Base-by-base conservation (phyloP, 179 eudicot genomes). In the Nepenthes alata region DNA sequence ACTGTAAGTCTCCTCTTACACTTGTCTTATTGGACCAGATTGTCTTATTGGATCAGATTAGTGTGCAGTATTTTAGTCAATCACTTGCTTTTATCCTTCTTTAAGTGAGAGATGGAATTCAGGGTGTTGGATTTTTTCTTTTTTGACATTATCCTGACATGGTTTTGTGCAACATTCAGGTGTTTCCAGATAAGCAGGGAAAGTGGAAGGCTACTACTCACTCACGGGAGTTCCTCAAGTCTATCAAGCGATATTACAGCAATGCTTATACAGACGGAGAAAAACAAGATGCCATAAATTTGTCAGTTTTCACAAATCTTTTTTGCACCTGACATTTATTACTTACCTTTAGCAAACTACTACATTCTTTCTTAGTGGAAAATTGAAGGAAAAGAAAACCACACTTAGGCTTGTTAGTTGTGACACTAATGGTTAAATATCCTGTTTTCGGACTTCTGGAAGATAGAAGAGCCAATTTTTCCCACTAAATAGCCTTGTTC, bases 141-240 rank as follows among this genome's bases (percentile, higher is more conserved):
- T 25, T 25, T 25, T 25, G 25, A 25, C 25, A 25, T 25, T 25
- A 6, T 56, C 37, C 41, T 51, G 13, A 14, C 14, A 0, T 3
- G 4, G 12, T 14, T 35, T 15, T 37, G 45, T 56, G 11, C 34
- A 5, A 34, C 11, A 37, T 50, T 25, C 71, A 91, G 98, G 98
- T 91, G 61, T 91, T 91, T 63, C 75, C 86, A 3, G 98, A 89
- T 77, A 86, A 95, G 75, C 95, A 89, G 75, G 98, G 98, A 41
- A 91, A 89, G 78, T 91, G 98, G 98, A 91, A 84, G 74, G 96
- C 96, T 58, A 91, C 98, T 45, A 91, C 98, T 49, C 98, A 91
- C 58, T 91, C 98, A n/a, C 81, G 91, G 66, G 98, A 91, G 72
- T 86, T 91, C 70, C 76, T 91, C 55, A 91, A 91, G 82, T 91